phyloP scores from a whole-genome alignment of 352 stramenopile genomes.

The Peronospora destructor region DNA sequence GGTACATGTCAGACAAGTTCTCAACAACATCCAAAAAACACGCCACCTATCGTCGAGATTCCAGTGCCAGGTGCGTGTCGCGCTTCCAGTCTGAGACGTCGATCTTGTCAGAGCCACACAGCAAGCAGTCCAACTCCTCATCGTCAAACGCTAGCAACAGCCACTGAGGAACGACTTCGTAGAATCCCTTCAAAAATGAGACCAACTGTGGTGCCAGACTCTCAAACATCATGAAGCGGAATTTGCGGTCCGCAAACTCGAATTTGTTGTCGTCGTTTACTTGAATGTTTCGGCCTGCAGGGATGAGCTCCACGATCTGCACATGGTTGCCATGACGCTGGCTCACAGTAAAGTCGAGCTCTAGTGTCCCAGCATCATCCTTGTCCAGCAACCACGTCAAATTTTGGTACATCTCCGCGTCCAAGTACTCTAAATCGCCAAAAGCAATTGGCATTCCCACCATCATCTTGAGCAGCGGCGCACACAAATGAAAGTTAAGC shows the following conservation, averaged over 20 bases:
- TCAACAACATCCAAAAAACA: conserved; percentile 81
- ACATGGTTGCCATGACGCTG: conserved; percentile 14
- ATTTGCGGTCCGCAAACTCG: conserved; percentile 89
- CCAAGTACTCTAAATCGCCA: conserved; percentile 86
- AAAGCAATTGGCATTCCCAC: conserved; percentile 91
- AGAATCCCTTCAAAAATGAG: conserved; percentile 91
- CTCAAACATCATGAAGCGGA: conserved; percentile 92
- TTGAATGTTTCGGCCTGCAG: conserved; percentile 52
- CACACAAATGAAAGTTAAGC: conserved; percentile 90
- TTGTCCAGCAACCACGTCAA: conserved; percentile 61
- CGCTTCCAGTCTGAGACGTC: conserved; percentile 90
- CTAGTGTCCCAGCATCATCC: conserved; percentile 38
- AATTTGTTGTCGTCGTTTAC: conserved; percentile 94
- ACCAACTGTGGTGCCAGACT: conserved; percentile 84
- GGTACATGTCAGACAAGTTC: conserved; percentile 62
- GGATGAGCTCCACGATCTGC: conserved; percentile 47
- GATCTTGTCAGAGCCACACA: conserved; percentile 91
- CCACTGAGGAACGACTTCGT: conserved; percentile 90
- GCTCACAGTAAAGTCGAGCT: conserved; percentile 56
- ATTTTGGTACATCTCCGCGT: conserved; percentile 49
- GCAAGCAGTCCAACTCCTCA: conserved; percentile 92
- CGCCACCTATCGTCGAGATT: conserved; percentile 19
- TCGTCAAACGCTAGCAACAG: conserved; percentile 94
- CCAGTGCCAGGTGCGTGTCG: conserved; percentile 43
- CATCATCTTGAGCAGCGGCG: conserved; percentile 96